Evolutionary conservation across 441 rosid species (phyloP), one percentile per base, ranked within the genome.

Genomic region (Gossypium schwendimanii): DNA sequence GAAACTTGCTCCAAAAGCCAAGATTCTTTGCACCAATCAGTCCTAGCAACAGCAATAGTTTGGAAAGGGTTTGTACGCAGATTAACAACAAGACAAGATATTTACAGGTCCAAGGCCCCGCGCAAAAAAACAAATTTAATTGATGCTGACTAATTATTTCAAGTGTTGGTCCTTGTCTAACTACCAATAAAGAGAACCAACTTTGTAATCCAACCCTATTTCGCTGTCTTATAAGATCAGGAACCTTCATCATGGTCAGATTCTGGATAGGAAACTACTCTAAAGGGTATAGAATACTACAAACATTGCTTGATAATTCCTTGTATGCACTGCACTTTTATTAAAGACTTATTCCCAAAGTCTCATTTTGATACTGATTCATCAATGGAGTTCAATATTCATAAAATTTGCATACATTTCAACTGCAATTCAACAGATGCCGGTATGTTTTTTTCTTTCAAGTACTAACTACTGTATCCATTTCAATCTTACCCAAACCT

Each of bases 241-340:
- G 71, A 47, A 45, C 54, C 12, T 69, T 68, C 61, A 52, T 52
- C 15, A 4, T 17, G 26, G 23, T 17, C 44, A 26, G 23, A n/a
- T 24, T 17, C 58, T 15, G 58, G 58, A 17, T 53, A 53, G 61
- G 72, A 69, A 53, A 60, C 72, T 28, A 53, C 72, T 52, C 61
- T 31, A 10, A 9, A 68, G 24, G 45, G 26, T 15, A 52, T n/a
- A 23, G 26, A 6, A 18, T 17, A 53, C 23, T 18, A 52, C 55
- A 52, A 52, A 17, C 18, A 14, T 49, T 14, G 17, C 54, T 52
- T 52, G 6, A 52, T 52, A 52, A 52, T 52, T 17, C 10, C 57
- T 52, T 52, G 2, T 52, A 52, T 52, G 20, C 20, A 17, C 33
- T 63, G 54, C 52, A 64, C 17, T 64, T 39, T 39, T 65, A 6